These are phyloP conservation scores for Globisporangium echinulatum DNA, from an alignment of 352 stramenopile genomes.

Conservation along the genomic window DNA sequence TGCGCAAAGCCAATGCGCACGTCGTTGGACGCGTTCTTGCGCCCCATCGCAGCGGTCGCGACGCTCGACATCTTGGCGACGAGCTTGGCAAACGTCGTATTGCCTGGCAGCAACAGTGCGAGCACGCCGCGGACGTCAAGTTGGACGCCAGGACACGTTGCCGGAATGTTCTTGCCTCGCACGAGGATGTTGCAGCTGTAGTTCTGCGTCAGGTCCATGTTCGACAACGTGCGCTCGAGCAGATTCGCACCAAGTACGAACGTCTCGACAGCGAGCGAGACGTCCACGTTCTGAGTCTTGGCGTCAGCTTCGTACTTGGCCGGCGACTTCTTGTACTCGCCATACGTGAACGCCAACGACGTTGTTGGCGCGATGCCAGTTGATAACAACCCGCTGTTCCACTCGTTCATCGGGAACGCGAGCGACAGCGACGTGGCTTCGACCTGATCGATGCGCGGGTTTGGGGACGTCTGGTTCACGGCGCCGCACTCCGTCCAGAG, in stretches of 20 bases:
- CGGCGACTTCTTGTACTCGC: constrained; percentile 8
- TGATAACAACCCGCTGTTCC: constrained; percentile 12
- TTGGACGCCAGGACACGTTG: not conserved
- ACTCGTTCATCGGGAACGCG: constrained; percentile 18
- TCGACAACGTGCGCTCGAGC: constrained; percentile 13
- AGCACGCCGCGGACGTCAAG: not conserved
- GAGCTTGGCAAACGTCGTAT: constrained; percentile 10
- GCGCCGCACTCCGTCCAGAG: constrained; percentile 7
- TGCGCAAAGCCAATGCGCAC: constrained; percentile 11
- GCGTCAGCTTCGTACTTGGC: constrained; percentile 6
- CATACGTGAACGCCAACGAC: constrained; percentile 13
- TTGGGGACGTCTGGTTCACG: not conserved
- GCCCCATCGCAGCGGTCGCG: constrained; percentile 3
- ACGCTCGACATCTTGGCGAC: constrained; percentile 6
- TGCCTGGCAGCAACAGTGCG: constrained; percentile 2
- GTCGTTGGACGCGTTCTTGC: not conserved
- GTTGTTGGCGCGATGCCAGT: not conserved
- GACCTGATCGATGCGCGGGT: constrained; percentile 10
- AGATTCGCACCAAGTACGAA: constrained; percentile 10
- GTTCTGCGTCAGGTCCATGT: constrained; percentile 6
- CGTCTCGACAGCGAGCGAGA: constrained; percentile 12
- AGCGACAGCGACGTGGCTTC: constrained; percentile 12
- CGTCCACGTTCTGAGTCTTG: constrained; percentile 1
- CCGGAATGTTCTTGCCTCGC: too few species aligned
- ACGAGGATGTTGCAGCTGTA: constrained; percentile 8